phyloP scores from a whole-genome alignment of 2,329 filamentous ascomycete species.

The Clonostachys solani region DNA sequence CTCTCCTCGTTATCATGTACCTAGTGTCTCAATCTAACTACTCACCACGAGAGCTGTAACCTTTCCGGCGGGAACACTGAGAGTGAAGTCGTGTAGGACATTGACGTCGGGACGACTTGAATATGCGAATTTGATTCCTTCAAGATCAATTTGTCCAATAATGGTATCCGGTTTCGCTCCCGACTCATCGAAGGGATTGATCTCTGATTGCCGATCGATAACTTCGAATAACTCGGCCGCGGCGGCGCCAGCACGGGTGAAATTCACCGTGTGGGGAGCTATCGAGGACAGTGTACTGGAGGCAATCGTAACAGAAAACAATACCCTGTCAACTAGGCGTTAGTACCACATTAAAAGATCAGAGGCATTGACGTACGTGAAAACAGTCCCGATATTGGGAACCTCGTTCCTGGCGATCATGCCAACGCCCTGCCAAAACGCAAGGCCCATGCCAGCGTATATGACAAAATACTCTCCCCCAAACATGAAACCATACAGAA shows the following conservation, averaged over 20 bases:
- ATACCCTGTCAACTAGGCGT: neutral
- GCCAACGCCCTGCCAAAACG: neutral
- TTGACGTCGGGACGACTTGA: constrained; percentile 43
- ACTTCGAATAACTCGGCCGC: neutral
- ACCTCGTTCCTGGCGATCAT: neutral
- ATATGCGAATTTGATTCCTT: neutral
- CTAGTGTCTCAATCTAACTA: neutral
- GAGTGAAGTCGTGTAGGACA: constrained; percentile 48
- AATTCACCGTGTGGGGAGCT: neutral
- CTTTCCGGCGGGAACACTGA: constrained; percentile 51
- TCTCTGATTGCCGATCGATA: neutral
- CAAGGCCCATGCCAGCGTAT: neutral
- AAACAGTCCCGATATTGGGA: neutral
- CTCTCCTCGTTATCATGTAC: no score
- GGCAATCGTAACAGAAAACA: neutral
- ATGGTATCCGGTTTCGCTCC: constrained; percentile 13
- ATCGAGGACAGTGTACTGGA: neutral
- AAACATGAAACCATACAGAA: constrained; percentile 19
- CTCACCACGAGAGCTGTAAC: constrained; percentile 62
- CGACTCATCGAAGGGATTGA: constrained; percentile 55
- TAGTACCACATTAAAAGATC: neutral
- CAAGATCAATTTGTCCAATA: neutral
- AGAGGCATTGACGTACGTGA: neutral
- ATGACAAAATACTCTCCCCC: constrained; percentile 18
- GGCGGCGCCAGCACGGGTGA: neutral